A percentile compares a stretch with the other conserved stretches of the same genome.
phyloP scores from a whole-genome alignment of 2,329 filamentous ascomycete genomes.

The Claviceps maximensis region DNA sequence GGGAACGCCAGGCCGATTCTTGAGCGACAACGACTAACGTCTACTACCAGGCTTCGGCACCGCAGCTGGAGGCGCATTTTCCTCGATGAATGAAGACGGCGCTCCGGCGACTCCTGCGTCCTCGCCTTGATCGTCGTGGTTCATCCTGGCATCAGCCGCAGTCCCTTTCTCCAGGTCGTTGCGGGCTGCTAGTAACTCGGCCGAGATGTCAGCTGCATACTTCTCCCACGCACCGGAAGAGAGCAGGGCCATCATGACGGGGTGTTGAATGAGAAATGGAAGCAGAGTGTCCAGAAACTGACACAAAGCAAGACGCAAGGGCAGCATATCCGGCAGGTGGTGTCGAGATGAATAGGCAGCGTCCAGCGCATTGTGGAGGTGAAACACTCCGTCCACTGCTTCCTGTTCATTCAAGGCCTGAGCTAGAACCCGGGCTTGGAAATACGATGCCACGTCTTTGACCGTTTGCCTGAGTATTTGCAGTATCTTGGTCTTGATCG shows the following conservation, averaged over 20 bases:
- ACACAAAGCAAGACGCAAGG: constrained; percentile 20
- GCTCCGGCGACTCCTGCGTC: background rate
- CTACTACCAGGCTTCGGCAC: too few relatives aligned
- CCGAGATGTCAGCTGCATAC: constrained; percentile 13
- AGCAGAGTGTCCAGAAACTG: constrained; percentile 15
- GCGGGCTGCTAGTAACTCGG: constrained; percentile 13
- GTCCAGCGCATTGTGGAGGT: constrained; percentile 18
- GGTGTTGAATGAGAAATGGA: constrained; percentile 14
- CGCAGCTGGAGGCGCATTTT: too few relatives aligned
- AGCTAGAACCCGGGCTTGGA: constrained; percentile 8
- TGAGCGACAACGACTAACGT: too few relatives aligned
- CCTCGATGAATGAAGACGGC: background rate
- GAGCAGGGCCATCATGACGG: constrained; percentile 12
- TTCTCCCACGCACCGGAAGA: constrained; percentile 13
- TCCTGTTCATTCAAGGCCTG: constrained; percentile 10
- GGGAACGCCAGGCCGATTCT: too few relatives aligned
- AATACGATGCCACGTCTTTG: constrained; percentile 10
- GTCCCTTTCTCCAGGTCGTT: background rate
- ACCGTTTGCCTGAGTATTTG: constrained; percentile 15
- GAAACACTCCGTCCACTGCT: constrained; percentile 11
- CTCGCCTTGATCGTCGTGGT: background rate
- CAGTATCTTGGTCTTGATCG: constrained; percentile 16
- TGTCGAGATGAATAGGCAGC: constrained; percentile 13
- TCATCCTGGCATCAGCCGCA: background rate
- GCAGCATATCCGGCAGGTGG: constrained; percentile 15